Conservation (phyloP, 1,139 yeast species). For the Debaryomyces coudertii region DNA sequence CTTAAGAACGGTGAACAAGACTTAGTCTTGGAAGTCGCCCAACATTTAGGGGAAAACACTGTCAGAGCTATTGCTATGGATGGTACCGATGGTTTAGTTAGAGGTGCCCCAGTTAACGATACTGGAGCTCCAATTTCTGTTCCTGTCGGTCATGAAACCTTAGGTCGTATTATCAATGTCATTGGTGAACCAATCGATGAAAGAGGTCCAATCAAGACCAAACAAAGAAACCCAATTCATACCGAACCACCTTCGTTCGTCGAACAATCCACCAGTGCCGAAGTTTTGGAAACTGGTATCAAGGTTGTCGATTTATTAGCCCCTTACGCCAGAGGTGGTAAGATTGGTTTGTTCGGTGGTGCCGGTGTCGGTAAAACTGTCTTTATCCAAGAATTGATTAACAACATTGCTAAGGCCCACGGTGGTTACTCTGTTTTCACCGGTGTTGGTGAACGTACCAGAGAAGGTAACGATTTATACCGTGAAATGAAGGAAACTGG, state of each 20-base stretch:
- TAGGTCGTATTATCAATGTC: slow-evolving; percentile 98
- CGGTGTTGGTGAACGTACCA: slow-evolving; percentile 99
- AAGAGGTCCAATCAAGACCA: slow-evolving; percentile 96
- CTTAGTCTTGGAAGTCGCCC: slow-evolving; percentile 96
- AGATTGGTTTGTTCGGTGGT: slow-evolving; percentile 99
- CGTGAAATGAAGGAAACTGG: slow-evolving; percentile 99
- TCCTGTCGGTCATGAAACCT: slow-evolving; percentile 98
- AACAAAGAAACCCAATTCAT: slow-evolving; percentile 95
- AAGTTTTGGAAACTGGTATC: slow-evolving; percentile 98
- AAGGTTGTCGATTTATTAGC: slow-evolving; percentile 99
- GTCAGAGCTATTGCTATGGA: slow-evolving; percentile 99
- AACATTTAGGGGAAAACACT: slow-evolving; percentile 99
- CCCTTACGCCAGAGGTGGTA: slow-evolving; percentile 99
- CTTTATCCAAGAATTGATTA: slow-evolving; percentile 98
- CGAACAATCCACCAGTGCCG: slow-evolving; percentile 97
- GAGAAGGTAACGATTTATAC: slow-evolving; percentile 99
- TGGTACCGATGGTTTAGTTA: slow-evolving; percentile 99
- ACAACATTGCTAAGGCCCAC: slow-evolving; percentile 99
- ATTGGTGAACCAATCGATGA: slow-evolving; percentile 99
- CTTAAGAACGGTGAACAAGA: slow-evolving; percentile 69
- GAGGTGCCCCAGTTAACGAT: slow-evolving; percentile 91
- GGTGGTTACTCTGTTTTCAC: slow-evolving; percentile 99
- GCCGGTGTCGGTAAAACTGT: slow-evolving; percentile 99
- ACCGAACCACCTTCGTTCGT: slow-evolving; percentile 96
- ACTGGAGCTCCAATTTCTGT: slow-evolving; percentile 98